These are phyloP conservation scores for Trametes meyenii DNA, from an alignment of 768 basidiomycete genomes.

Conservation along the genomic window DNA sequence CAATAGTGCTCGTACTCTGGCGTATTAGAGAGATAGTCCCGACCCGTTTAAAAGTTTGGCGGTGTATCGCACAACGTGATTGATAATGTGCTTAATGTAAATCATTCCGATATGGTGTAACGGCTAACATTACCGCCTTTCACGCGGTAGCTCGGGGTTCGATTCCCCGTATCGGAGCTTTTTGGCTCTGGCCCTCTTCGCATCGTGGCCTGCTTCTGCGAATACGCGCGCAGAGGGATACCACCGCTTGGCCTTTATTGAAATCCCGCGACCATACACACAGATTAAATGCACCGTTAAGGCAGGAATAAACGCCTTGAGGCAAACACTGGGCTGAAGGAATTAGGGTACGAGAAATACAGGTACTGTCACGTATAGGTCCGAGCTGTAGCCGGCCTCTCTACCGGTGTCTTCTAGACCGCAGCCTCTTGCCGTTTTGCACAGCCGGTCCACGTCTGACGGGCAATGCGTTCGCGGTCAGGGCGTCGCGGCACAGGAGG, in stretches of 20 bases:
- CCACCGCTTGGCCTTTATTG: background rate
- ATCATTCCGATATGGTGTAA: conserved; percentile 41
- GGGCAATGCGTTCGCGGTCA: background rate
- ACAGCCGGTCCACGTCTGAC: conserved; percentile 69
- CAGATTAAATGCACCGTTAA: background rate
- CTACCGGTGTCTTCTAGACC: conserved; percentile 55
- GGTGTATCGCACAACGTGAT: too few relatives aligned
- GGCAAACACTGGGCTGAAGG: background rate
- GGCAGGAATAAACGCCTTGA: background rate
- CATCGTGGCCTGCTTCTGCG: background rate
- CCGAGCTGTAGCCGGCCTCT: background rate
- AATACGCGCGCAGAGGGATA: background rate
- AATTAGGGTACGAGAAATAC: conserved; percentile 6
- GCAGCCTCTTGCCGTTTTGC: conserved; percentile 74
- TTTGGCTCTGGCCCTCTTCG: background rate
- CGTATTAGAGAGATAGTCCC: too few relatives aligned
- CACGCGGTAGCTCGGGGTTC: conserved; percentile 46
- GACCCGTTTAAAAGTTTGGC: too few relatives aligned
- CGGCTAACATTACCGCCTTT: conserved; percentile 43
- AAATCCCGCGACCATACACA: background rate
- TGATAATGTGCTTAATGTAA: background rate
- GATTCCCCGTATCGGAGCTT: conserved; percentile 44
- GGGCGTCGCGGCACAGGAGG: conserved; percentile 7
- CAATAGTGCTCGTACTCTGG: too few relatives aligned
- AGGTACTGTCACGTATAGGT: background rate